Evolutionary conservation across 805 yeast genomes (phyloP).

Genomic region (Wickerhamomyces mucosus): DNA sequence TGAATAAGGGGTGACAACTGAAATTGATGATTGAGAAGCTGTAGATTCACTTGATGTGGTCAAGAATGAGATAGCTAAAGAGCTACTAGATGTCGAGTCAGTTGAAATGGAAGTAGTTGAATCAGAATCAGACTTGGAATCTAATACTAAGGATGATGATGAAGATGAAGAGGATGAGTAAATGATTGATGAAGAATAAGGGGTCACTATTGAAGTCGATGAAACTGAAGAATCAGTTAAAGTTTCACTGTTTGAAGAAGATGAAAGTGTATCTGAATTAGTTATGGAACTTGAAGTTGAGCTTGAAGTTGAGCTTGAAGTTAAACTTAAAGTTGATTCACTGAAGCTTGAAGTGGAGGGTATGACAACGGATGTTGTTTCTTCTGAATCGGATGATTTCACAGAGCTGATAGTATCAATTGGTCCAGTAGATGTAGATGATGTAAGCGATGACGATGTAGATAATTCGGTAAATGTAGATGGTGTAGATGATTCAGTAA

Average conservation of each 20-base stretch:
- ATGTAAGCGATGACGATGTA: no score
- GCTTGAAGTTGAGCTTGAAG: background rate
- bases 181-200: background rate
- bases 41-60: background rate
- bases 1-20: background rate
- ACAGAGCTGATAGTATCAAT: constrained; percentile 1
- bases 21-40: background rate
- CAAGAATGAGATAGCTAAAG: background rate
- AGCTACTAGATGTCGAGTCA: background rate
- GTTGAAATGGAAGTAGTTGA: background rate
- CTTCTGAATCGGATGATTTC: no score
- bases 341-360: no score
- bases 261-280: background rate
- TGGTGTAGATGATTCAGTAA: background rate
- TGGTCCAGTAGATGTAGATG: constrained; percentile 1
- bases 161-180: constrained; percentile 1
- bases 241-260: background rate
- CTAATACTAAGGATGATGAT: background rate
- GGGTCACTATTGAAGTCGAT: background rate
- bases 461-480: no score
- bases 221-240: background rate
- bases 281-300: background rate
- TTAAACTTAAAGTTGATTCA: background rate
- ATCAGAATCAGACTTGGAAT: background rate
- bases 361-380: no score